phyloP scores from a whole-genome alignment of 2,329 filamentous ascomycete species.

The Penicillium sp. region DNA sequence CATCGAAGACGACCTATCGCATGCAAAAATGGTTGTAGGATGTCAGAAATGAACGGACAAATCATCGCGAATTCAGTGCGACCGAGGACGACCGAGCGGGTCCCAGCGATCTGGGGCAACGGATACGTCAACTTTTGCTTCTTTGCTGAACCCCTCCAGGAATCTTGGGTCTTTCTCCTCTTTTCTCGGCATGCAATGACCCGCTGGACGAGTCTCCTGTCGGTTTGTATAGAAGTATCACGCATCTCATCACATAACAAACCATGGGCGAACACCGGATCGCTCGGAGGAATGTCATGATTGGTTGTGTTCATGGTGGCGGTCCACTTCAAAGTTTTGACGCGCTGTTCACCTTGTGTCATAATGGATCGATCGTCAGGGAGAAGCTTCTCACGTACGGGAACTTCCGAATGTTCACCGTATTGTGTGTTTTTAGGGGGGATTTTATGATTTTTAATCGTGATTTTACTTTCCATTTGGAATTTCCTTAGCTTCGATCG shows the following conservation, averaged over 20 bases:
- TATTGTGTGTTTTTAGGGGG: conserved; percentile 1
- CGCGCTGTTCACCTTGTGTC: neutral
- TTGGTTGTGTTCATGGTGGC: neutral
- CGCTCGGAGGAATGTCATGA: neutral
- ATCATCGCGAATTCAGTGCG: neutral
- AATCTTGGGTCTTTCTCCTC: neutral
- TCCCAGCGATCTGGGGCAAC: conserved; percentile 7
- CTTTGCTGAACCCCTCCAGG: neutral
- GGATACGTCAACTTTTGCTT: conserved; percentile 24
- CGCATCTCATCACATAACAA: neutral
- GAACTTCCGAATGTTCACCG: conserved; percentile 13
- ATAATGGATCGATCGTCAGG: conserved; percentile 5
- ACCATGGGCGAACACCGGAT: neutral
- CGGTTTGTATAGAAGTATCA: neutral
- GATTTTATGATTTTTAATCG: neutral
- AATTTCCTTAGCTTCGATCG: neutral
- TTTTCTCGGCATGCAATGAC: neutral
- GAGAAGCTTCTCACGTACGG: conserved; percentile 10
- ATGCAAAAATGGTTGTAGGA: neutral
- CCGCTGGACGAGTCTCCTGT: neutral
- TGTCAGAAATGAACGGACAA: neutral
- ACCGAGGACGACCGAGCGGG: conserved; percentile 14
- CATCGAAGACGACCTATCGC: neutral
- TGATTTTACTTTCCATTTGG: neutral
- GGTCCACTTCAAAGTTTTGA: neutral